Evolutionary conservation across 2,329 filamentous ascomycete species (phyloP).

Genomic region (Paecilomyces niveus): DNA sequence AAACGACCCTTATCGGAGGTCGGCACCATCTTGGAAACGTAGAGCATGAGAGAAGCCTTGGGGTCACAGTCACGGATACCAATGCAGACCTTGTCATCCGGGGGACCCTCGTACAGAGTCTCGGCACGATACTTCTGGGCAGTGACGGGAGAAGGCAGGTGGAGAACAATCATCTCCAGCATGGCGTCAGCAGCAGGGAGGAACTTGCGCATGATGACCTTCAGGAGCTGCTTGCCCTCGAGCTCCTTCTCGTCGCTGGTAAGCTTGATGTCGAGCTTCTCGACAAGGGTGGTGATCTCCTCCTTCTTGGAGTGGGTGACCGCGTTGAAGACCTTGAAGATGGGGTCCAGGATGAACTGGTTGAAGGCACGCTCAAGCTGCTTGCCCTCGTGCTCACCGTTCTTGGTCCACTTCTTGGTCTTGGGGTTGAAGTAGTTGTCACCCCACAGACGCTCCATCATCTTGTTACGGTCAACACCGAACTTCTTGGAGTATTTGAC

Average conservation of each 20-base stretch:
- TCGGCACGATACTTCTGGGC: slow-evolving; percentile 97
- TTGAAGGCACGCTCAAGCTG: slow-evolving; percentile 96
- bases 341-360: slow-evolving; percentile 98
- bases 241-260: slow-evolving; percentile 76
- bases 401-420: slow-evolving; percentile 99
- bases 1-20: slow-evolving; percentile 99
- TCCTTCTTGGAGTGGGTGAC: slow-evolving; percentile 99
- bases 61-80: slow-evolving; percentile 98
- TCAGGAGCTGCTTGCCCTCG: slow-evolving; percentile 96
- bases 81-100: slow-evolving; percentile 85
- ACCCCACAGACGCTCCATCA: slow-evolving; percentile 99
- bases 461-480: slow-evolving; percentile 99
- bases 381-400: slow-evolving; percentile 75
- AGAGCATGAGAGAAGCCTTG: slow-evolving; percentile 98
- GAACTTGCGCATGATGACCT: slow-evolving; percentile 98
- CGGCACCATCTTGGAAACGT: slow-evolving; percentile 99
- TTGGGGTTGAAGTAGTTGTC: slow-evolving; percentile 99
- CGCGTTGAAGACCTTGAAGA: slow-evolving; percentile 96
- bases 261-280: slow-evolving; percentile 96
- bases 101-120: slow-evolving; percentile 96
- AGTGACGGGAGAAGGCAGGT: slow-evolving; percentile 90
- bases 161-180: slow-evolving; percentile 99
- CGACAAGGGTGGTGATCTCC: slow-evolving; percentile 71
- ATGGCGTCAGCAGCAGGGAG: slow-evolving; percentile 95
- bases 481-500: slow-evolving; percentile 98